Base-by-base conservation (phyloP, 306 rosid species). In the Prunus armeniaca region DNA sequence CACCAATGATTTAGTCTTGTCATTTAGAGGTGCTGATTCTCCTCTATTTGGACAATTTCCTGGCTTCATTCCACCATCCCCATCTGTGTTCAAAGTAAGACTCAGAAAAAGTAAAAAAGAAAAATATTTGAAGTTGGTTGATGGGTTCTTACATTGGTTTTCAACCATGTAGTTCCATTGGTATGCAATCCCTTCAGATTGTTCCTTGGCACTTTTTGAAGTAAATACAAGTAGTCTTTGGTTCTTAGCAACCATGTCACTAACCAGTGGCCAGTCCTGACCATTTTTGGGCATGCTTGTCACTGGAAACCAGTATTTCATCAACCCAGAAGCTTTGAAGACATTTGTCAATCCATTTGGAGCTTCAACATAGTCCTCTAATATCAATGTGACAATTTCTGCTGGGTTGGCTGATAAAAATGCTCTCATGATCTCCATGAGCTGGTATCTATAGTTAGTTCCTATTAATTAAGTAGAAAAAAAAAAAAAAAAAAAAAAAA, bases 161-260 rank as follows among this genome's bases (percentile, higher is more conserved):
- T 90, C 96, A 72, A 92, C 93, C 93, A 92, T 92, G 88, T 88
- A 94, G 73, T 86, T 90, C 97, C 96, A 92, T 78, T 88, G 96
- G 76, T 90, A 90, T 20, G 97, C 96, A 74, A 92, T 90, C 64
- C 96, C 96, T 84, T 92, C 97, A 20, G 82, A 75, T 78, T 86
- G 77, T 81, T 93, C 92, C 69, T 90, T 93, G 12, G 88, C 74
- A 62, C 25, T 76, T 34, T 49, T 64, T 2, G 97, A 93, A 76
- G 97, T 89, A 83, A 93, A 90, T 10, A 89, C 96, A 3, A 93
- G 63, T 25, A 94, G 77, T 56, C 98, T 89, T 69, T 92, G 96
- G 89, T 89, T 90, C 71, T 89, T 85, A 17, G 93, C 79, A 70
- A 94, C 89, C 95, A 94, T 92, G 54, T 94, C 93, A 75, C 85